Conservation (phyloP, 306 rosid species). For the Malus domestica region DNA sequence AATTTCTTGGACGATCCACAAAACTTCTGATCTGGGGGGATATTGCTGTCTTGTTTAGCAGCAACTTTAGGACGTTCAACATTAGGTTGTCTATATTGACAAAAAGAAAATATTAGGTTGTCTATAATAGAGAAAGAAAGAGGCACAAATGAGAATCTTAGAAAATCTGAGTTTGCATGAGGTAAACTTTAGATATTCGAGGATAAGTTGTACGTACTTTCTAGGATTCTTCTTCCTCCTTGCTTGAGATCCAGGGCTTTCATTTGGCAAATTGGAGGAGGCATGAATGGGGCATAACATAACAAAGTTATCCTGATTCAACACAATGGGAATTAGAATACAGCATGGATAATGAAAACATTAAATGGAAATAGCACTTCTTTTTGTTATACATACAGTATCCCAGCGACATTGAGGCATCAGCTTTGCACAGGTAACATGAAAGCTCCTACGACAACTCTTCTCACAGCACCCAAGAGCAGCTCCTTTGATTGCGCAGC, state of each 20-base stretch:
- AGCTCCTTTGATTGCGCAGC: slow-evolving; percentile 85
- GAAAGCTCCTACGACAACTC: slow-evolving; percentile 90
- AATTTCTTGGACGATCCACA: slow-evolving; percentile 48
- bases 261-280: slow-evolving; percentile 55
- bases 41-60: slow-evolving; percentile 16
- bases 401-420: slow-evolving; percentile 92
- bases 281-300: slow-evolving; percentile 86
- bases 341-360: background rate
- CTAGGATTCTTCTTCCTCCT: slow-evolving; percentile 29
- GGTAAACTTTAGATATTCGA: background rate
- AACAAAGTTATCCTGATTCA: slow-evolving; percentile 68
- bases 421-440: slow-evolving; percentile 75
- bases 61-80: slow-evolving; percentile 17
- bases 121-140: slow-evolving; percentile 20
- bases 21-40: slow-evolving; percentile 22
- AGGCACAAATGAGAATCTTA: slow-evolving; percentile 4
- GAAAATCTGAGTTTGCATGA: background rate
- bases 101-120: background rate
- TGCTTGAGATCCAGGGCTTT: slow-evolving; percentile 40
- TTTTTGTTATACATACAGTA: slow-evolving; percentile 36
- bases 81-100: slow-evolving; percentile 17
- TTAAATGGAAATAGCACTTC: background rate
- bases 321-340: slow-evolving; percentile 1
- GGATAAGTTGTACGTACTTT: slow-evolving; percentile 18
- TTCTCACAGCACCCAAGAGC: slow-evolving; percentile 82